phyloP scores from a whole-genome alignment of 441 rosid genomes.

The Gossypium trilobum region DNA sequence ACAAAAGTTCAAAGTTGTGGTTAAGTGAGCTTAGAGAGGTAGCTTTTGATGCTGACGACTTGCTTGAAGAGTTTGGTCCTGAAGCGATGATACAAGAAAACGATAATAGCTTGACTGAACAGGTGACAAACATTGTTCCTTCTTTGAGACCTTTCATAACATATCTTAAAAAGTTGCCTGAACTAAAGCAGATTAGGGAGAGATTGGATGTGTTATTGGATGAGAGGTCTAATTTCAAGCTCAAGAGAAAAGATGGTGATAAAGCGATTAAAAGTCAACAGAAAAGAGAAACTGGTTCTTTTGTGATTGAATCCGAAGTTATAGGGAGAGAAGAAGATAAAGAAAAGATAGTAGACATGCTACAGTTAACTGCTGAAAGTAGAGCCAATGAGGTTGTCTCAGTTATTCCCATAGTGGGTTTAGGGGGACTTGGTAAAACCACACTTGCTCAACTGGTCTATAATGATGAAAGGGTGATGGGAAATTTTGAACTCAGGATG shows the following conservation, averaged over 20 bases:
- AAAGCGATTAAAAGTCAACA: background rate
- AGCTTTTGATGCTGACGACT: conserved; percentile 12
- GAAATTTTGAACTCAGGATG: conserved; percentile 8
- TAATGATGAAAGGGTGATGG: conserved; percentile 12
- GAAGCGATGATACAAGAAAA: background rate
- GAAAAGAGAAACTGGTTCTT: conserved; percentile 9
- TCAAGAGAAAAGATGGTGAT: background rate
- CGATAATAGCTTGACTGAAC: background rate
- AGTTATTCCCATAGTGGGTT: conserved; percentile 17
- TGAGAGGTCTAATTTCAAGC: conserved; percentile 1
- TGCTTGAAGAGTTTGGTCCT: conserved; percentile 11
- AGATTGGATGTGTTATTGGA: conserved; percentile 12
- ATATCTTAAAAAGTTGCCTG: background rate
- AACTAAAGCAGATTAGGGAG: background rate
- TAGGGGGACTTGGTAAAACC: conserved; percentile 25
- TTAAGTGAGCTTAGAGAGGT: conserved; percentile 14
- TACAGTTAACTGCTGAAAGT: background rate
- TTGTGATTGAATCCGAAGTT: conserved; percentile 14
- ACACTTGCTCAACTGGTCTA: conserved; percentile 22
- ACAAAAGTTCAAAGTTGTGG: conserved; percentile 8
- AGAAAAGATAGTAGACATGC: background rate
- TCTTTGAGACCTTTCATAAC: background rate
- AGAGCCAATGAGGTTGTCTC: background rate
- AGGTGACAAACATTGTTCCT: background rate
- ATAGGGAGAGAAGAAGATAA: conserved; percentile 16